phyloP scores from a whole-genome alignment of 1,284 basidiomycete genomes.

The Heterobasidion parviporum region DNA sequence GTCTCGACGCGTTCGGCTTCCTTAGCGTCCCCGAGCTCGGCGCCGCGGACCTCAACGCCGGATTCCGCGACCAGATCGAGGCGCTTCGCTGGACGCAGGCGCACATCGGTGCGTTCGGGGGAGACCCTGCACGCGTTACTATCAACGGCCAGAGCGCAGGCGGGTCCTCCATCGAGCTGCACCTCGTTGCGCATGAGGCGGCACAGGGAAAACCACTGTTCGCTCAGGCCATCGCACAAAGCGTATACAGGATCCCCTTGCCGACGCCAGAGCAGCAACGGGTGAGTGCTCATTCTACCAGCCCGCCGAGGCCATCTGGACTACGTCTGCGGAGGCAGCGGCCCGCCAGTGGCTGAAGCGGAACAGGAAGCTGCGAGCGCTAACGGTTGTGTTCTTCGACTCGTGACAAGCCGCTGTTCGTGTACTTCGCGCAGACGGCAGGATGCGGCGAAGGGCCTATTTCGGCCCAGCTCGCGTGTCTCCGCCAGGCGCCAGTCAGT shows the following conservation, averaged over 20 bases:
- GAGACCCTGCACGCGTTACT: constrained; percentile 45
- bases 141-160: constrained; percentile 63
- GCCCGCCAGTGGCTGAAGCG: no score
- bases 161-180: constrained; percentile 44
- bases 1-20: constrained; percentile 35
- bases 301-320: constrained; percentile 12
- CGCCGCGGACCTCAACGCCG: constrained; percentile 48
- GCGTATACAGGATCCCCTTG: constrained; percentile 42
- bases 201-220: constrained; percentile 31
- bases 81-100: constrained; percentile 56
- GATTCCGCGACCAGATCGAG: constrained; percentile 53
- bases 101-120: constrained; percentile 57
- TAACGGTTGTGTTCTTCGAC: no score
- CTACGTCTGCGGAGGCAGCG: no score
- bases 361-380: no score
- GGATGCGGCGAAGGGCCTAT: constrained; percentile 35
- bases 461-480: constrained; percentile 31
- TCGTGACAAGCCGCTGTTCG: constrained; percentile 31
- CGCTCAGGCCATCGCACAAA: constrained; percentile 47
- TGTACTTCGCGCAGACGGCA: constrained; percentile 37
- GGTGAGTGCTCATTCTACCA: constrained; percentile 21
- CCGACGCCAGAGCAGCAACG: constrained; percentile 40
- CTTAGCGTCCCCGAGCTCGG: constrained; percentile 33
- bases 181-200: constrained; percentile 35
- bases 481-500: constrained; percentile 40